Evolutionary conservation across 768 basidiomycete genomes (phyloP).

Genomic region (Calocybe gangraenosa): DNA sequence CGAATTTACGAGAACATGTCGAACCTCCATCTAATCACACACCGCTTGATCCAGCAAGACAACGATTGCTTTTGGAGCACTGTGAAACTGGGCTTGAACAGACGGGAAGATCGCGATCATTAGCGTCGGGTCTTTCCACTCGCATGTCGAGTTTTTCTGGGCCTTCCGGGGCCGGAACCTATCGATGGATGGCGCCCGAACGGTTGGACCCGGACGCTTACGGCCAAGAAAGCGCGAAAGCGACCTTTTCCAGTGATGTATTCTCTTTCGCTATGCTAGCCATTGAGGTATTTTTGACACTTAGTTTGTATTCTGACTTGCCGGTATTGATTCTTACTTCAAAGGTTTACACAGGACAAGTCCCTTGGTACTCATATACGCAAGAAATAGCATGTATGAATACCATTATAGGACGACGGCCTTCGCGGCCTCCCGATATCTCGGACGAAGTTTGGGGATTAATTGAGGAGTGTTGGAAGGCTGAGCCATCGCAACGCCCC

Average conservation of each 20-base stretch:
- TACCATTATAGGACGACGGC: constrained; percentile 2
- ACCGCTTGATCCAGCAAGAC: background rate
- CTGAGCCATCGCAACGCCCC: constrained; percentile 2
- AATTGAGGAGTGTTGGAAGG: constrained; percentile 8
- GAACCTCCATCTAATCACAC: background rate
- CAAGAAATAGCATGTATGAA: background rate
- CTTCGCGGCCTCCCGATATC: constrained; percentile 6
- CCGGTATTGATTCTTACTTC: background rate
- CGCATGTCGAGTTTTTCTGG: constrained; percentile 9
- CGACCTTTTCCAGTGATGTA: constrained; percentile 25
- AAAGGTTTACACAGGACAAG: constrained; percentile 9
- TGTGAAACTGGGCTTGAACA: constrained; percentile 1
- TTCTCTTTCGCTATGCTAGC: constrained; percentile 25
- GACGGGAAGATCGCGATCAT: constrained; percentile 2
- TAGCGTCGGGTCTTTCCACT: constrained; percentile 4
- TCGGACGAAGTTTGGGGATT: constrained; percentile 6
- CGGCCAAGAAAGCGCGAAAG: constrained; percentile 3
- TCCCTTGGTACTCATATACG: background rate
- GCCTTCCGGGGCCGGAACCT: constrained; percentile 19
- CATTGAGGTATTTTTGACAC: constrained; percentile 4
- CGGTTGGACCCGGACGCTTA: constrained; percentile 13
- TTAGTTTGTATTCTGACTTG: background rate
- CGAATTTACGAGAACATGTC: constrained; percentile 7
- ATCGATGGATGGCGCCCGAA: constrained; percentile 29
- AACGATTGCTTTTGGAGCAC: background rate